A percentile compares a stretch with the other conserved stretches of the same genome.
These are phyloP conservation scores for Penicillium sp. DNA, from an alignment of 2,329 filamentous ascomycete species.

Conservation along the genomic window DNA sequence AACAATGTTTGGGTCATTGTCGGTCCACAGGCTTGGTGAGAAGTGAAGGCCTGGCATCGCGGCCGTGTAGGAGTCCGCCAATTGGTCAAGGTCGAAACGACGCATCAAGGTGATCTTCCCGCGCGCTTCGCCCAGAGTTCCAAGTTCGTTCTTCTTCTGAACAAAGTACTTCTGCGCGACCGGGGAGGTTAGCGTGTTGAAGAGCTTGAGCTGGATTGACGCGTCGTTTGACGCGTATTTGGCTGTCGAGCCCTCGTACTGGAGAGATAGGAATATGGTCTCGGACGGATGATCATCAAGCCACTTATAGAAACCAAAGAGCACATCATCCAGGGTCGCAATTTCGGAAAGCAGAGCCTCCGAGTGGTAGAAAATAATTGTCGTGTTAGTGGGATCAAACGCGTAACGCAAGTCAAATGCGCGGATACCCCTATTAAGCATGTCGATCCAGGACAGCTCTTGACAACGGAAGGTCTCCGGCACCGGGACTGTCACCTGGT, in stretches of 20 bases:
- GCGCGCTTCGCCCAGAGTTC: conserved; percentile 36
- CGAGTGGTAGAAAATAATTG: conserved; percentile 52
- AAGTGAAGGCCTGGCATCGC: conserved; percentile 51
- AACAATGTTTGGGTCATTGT: conserved; percentile 43
- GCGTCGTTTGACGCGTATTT: conserved; percentile 31
- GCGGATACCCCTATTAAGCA: conserved; percentile 50
- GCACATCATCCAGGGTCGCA: conserved; percentile 46
- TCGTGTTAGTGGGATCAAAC: conserved; percentile 47
- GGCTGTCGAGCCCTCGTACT: conserved; percentile 43
- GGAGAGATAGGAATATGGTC: conserved; percentile 48
- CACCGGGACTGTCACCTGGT: conserved; percentile 28
- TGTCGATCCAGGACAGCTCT: conserved; percentile 35
- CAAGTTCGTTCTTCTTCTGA: conserved; percentile 36
- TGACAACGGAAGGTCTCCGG: conserved; percentile 47
- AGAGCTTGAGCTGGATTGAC: conserved; percentile 40
- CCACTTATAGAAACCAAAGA: conserved; percentile 53
- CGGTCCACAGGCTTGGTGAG: conserved; percentile 45
- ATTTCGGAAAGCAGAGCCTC: conserved; percentile 47
- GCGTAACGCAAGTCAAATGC: conserved; percentile 55
- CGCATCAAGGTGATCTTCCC: conserved; percentile 46
- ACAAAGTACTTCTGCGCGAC: conserved; percentile 44
- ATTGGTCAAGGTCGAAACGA: conserved; percentile 47
- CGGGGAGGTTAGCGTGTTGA: conserved; percentile 38
- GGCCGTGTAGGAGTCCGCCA: conserved; percentile 36
- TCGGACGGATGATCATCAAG: conserved; percentile 49